Percentiles rank a stretch among this genome's conserved stretches.
Conservation (phyloP, 352 stramenopile genomes). For the Globisporangium emineosum region DNA sequence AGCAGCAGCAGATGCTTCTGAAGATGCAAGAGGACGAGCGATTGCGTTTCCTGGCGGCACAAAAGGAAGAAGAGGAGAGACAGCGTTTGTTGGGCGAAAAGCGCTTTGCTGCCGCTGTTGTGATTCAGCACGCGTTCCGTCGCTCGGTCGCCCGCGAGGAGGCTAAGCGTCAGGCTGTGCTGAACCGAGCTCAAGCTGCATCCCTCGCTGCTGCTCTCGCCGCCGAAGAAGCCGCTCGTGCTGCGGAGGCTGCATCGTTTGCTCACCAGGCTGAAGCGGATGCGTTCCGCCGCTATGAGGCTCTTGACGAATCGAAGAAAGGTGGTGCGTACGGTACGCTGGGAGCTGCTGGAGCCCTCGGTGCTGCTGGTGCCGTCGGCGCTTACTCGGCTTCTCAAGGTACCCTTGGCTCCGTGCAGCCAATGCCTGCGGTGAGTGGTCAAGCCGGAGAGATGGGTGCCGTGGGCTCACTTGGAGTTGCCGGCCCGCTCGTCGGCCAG, state of each 20-base stretch:
- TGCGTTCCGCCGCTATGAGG: constrained; percentile 64
- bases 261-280: constrained; percentile 76
- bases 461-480: constrained; percentile 71
- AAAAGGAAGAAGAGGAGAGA: constrained; percentile 64
- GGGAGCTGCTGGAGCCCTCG: constrained; percentile 55
- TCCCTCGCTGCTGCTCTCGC: constrained; percentile 71
- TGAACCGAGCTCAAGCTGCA: constrained; percentile 67
- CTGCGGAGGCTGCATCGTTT: constrained; percentile 64
- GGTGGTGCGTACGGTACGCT: constrained; percentile 43
- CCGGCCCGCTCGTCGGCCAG: constrained; percentile 68
- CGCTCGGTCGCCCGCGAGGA: constrained; percentile 63
- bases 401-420: constrained; percentile 69
- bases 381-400: constrained; percentile 47
- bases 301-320: constrained; percentile 56
- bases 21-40: constrained; percentile 73
- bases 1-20: constrained; percentile 60
- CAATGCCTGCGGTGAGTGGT: constrained; percentile 52
- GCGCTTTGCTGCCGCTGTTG: constrained; percentile 44
- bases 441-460: constrained; percentile 77
- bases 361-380: constrained; percentile 46
- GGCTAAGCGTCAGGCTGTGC: constrained; percentile 56
- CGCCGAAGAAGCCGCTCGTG: constrained; percentile 70
- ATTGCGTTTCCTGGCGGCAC: constrained; percentile 44
- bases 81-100: constrained; percentile 59
- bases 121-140: constrained; percentile 75